Conservation (phyloP, 2,329 filamentous ascomycete genomes). For the Arthroderma uncinatum region DNA sequence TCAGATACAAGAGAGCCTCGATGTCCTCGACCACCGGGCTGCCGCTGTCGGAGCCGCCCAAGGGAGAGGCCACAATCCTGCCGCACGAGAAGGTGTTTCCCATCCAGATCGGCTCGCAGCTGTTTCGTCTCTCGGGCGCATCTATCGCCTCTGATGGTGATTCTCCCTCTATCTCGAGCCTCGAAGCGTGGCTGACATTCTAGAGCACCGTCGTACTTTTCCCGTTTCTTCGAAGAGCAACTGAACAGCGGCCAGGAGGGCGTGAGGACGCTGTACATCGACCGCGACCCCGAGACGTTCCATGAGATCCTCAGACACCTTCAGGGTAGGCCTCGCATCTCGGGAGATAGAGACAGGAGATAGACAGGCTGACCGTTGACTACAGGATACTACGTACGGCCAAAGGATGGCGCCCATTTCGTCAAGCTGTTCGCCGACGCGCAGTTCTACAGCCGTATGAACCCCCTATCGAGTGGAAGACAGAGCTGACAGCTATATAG, state of each 20-base stretch:
- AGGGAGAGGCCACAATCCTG: slow-evolving; percentile 21
- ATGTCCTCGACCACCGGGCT: not conserved
- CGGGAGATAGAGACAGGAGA: not conserved
- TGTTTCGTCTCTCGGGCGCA: slow-evolving; percentile 59
- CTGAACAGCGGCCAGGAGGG: slow-evolving; percentile 52
- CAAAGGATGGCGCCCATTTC: slow-evolving; percentile 73
- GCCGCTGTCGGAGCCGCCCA: slow-evolving; percentile 1
- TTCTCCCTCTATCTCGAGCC: slow-evolving; percentile 20
- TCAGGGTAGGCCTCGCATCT: slow-evolving; percentile 45
- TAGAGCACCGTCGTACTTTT: slow-evolving; percentile 91
- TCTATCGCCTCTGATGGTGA: slow-evolving; percentile 62
- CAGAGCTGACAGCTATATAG: slow-evolving; percentile 33
- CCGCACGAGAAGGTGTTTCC: slow-evolving; percentile 55
- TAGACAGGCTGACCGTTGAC: not conserved
- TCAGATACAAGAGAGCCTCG: not conserved
- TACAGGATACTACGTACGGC: slow-evolving; percentile 67
- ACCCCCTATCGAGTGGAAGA: too few relatives aligned
- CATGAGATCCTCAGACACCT: slow-evolving; percentile 80
- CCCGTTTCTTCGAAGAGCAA: slow-evolving; percentile 82
- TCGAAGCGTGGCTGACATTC: slow-evolving; percentile 35
- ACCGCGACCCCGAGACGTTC: slow-evolving; percentile 83
- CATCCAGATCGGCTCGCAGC: slow-evolving; percentile 57
- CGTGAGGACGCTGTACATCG: slow-evolving; percentile 81
- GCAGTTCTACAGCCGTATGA: slow-evolving; percentile 77
- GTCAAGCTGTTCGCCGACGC: slow-evolving; percentile 89